These are phyloP conservation scores for Nasturtium officinale DNA, from an alignment of 345 rosid genomes.

Conservation along the genomic window DNA sequence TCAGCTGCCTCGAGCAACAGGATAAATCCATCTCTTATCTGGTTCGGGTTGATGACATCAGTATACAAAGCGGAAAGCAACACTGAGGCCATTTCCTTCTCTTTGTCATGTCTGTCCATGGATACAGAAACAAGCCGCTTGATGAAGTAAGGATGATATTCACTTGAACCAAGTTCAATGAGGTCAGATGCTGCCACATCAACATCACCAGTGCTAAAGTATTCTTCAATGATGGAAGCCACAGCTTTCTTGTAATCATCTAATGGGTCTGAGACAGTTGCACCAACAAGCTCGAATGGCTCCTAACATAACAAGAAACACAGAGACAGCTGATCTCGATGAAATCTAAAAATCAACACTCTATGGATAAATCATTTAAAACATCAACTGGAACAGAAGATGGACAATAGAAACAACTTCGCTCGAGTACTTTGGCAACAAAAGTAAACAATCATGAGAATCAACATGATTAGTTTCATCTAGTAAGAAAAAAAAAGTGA, in stretches of 20 bases:
- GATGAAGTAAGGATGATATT: conserved; percentile 81
- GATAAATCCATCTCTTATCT: conserved; percentile 86
- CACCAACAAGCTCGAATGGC: conserved; percentile 83
- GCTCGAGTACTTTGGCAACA: no score
- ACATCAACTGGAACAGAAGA: neutral
- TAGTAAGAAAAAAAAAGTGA: neutral
- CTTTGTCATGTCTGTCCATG: conserved; percentile 95
- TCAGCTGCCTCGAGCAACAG: conserved; percentile 89
- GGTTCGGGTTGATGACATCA: conserved; percentile 76
- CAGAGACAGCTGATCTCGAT: neutral
- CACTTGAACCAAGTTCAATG: conserved; percentile 79
- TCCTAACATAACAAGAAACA: conserved; percentile 53
- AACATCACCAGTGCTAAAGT: conserved; percentile 82
- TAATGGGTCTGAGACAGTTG: conserved; percentile 78
- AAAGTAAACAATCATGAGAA: neutral
- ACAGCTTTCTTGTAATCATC: conserved; percentile 89
- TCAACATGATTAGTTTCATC: neutral
- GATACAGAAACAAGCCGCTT: conserved; percentile 88
- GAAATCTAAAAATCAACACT: neutral
- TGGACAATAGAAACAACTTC: neutral
- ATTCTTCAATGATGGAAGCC: conserved; percentile 75
- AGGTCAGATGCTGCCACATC: conserved; percentile 81
- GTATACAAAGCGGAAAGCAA: conserved; percentile 81
- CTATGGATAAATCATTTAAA: neutral
- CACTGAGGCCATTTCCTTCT: conserved; percentile 96